Evolutionary conservation across 108 stramenopile genomes (phyloP).

Genomic region (Nitzschia sp.): DNA sequence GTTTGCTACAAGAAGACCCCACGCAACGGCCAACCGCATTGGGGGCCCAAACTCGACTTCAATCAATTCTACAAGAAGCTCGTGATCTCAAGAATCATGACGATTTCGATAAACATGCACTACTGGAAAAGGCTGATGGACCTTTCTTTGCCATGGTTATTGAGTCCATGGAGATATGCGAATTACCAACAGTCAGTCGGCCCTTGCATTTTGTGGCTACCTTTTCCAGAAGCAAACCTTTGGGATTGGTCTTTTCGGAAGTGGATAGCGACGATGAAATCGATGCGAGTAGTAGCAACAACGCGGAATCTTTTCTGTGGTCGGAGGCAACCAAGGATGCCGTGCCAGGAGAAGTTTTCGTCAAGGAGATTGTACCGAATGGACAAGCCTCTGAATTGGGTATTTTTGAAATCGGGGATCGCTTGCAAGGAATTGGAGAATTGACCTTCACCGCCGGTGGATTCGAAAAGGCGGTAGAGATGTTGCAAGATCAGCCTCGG

Average conservation of each 20-base stretch:
- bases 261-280: conserved; percentile 43
- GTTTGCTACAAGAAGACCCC: conserved; percentile 59
- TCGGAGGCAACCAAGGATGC: conserved; percentile 55
- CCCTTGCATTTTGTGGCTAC: conserved; percentile 84
- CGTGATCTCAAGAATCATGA: not conserved
- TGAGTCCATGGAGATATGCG: conserved; percentile 54
- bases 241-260: conserved; percentile 72
- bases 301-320: conserved; percentile 38
- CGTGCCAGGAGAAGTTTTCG: conserved; percentile 69
- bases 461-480: conserved; percentile 65
- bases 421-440: conserved; percentile 72
- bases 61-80: conserved; percentile 28
- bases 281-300: conserved; percentile 21
- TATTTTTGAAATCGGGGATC: conserved; percentile 82
- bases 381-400: conserved; percentile 70
- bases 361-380: conserved; percentile 55
- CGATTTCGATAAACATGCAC: not conserved
- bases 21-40: conserved; percentile 46
- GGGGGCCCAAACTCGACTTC: conserved; percentile 42
- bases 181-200: conserved; percentile 39
- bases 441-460: conserved; percentile 64
- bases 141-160: conserved; percentile 61
- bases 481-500: conserved; percentile 51
- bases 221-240: conserved; percentile 52
- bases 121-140: not conserved